Base-by-base conservation (phyloP, 192 early-diverging fungal species). In the Dispira parvispora region DNA sequence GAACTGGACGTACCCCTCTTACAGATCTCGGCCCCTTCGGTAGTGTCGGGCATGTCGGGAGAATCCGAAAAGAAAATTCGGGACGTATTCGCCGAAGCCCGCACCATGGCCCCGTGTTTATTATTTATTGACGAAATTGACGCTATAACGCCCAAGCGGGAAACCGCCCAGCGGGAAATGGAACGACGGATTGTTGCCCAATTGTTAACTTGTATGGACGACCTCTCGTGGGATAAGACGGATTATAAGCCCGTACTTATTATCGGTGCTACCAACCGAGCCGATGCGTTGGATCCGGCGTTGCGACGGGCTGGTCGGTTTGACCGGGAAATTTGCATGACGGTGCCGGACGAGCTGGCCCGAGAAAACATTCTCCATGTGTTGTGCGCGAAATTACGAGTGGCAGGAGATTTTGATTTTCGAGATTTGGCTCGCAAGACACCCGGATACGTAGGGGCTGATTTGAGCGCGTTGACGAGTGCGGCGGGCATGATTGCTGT, bases 111-210 rank as follows among this genome's bases (percentile, higher is more conserved):
- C 9, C 92, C 92, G 0, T 93, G 89, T 71, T 65, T 98, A 25
- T 75, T 98, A 60, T 98, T 98, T 64, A 92, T 98, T 65, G 95
- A 98, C 68, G 95, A 98, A 70, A 96, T 98, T 62, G 95, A 98
- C 70, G 90, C 92, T 16, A 96, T 98, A 54, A 90, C 93, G 4
- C 91, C 94, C 10, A 88, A 88, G 71, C 74, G 74, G 61, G 74
- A 76, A 18, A 76, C 68, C 23, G 74, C 92, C 8, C 89, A 94
- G 68, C 74, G 93, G 62, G 94, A 94, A 69, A 94, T 98, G 82
- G 95, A 98, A 74, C 78, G 92, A 21, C 77, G 95, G 45, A 92
- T 98, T 62, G 95, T 98, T 14, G 89, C 95, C 27, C 95, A 98
- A 74, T 74, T 98, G 46, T 73, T 98, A 64, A 98, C 95, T 0